Evolutionary conservation across 805 yeast species (phyloP), one percentile per base, ranked within the genome.

Genomic region (Lachancea thermotolerans): DNA sequence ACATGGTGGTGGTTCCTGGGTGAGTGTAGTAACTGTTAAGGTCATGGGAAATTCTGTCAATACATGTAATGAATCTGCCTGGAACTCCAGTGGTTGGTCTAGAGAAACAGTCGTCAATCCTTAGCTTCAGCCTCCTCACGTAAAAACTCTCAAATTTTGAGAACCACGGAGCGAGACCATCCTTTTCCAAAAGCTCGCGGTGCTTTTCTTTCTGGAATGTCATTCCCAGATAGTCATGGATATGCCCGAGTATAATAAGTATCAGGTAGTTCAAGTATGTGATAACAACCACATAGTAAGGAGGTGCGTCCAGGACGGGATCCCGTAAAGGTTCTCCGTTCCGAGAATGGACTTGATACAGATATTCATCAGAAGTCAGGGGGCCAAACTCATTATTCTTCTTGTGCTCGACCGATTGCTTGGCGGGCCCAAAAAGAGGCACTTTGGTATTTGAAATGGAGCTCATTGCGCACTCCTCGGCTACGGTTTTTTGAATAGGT

Each of bases 61-160:
- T 81, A 56, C 95, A 82, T 47, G 81, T 77, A 56, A 91, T 81
- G 58, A 73, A 82, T 64, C 99, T 79, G 25, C 99, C 99, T 1
- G 99, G 98, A 16, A 91, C 98, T 42, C 97, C 98, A 48, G 85
- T 84, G n/a, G 95, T 87, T 36, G 96, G 96, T 62, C 96, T 80
- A 1, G 95, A 87, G 65, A 93, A 93, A 66, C 96, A 88, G 67
- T 91, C 98, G 62, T 86, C 95, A 48, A 93, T 78, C 66, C 96
- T 84, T 55, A 76, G 78, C 64, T 93, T 90, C 73, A 93, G 76
- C 58, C 98, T 81, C 57, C 99, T 82, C 36, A 90, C 83, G 65
- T 90, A 93, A 64, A 93, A 95, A 51, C 86, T 80, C 66, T 93
- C 99, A 62, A 91, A 89, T 39, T 89, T 91, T 21, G 93, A 85